These are phyloP conservation scores for Phialophora chinensis DNA, from an alignment of 2,329 filamentous ascomycete species.

Conservation along the genomic window DNA sequence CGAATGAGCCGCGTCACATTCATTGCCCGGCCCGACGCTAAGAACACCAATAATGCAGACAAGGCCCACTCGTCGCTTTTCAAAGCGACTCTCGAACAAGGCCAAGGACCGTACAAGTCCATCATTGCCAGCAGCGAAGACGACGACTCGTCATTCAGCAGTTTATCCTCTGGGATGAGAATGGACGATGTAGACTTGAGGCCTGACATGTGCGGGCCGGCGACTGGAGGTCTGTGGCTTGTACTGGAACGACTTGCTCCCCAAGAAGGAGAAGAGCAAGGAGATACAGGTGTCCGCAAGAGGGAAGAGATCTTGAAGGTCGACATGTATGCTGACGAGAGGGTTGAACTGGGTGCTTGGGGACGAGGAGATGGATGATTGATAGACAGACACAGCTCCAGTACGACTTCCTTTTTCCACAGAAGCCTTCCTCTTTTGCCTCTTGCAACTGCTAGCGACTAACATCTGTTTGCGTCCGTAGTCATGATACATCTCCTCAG, in stretches of 20 bases:
- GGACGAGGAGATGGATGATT: slow-evolving; percentile 31
- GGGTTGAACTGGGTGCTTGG: slow-evolving; percentile 47
- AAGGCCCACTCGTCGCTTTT: slow-evolving; percentile 55
- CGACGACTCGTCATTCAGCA: slow-evolving; percentile 75
- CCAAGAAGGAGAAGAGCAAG: slow-evolving; percentile 46
- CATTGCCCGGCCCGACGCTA: slow-evolving; percentile 55
- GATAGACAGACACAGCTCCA: not conserved
- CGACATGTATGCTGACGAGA: slow-evolving; percentile 52
- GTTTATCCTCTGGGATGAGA: slow-evolving; percentile 69
- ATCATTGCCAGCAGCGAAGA: slow-evolving; percentile 60
- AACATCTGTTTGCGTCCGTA: not conserved
- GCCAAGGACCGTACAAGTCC: slow-evolving; percentile 70
- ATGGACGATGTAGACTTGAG: slow-evolving; percentile 77
- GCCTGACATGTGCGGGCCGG: slow-evolving; percentile 59
- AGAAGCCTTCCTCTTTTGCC: not conserved
- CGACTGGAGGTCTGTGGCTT: slow-evolving; percentile 71
- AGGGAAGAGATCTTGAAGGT: slow-evolving; percentile 47
- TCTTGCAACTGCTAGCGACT: not conserved
- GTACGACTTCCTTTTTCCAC: not conserved
- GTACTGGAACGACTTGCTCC: slow-evolving; percentile 74
- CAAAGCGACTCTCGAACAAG: slow-evolving; percentile 74
- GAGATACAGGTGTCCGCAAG: not conserved
- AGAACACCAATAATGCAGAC: slow-evolving; percentile 23
- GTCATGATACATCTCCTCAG: not conserved
- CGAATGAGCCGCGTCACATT: slow-evolving; percentile 69